A percentile compares a stretch with the other conserved stretches of the same genome.
Evolutionary conservation across 306 rosid species (phyloP).

Genomic region (Cicer arietinum): DNA sequence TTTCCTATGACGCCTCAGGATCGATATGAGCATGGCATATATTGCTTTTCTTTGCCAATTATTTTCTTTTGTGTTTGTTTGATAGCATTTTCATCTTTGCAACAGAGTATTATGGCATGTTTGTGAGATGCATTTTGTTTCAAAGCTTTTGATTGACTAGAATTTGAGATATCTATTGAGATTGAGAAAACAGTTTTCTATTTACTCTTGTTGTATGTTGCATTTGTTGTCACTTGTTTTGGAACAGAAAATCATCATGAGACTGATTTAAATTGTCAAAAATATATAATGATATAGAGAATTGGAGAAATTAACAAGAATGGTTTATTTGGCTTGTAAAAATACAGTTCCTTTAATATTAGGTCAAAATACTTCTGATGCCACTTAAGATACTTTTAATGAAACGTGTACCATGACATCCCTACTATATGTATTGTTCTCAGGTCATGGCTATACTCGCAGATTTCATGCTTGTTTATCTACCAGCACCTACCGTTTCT

Average conservation of each 20-base stretch:
- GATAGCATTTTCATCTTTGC: constrained; percentile 4
- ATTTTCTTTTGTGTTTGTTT: constrained; percentile 4
- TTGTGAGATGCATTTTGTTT: background rate
- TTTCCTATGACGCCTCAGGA: background rate
- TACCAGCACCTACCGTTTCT: constrained; percentile 88
- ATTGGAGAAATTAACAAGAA: background rate
- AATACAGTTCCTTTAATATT: background rate
- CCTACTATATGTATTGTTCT: constrained; percentile 27
- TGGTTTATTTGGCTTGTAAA: background rate
- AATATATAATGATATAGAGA: constrained; percentile 8
- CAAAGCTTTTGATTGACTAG: background rate
- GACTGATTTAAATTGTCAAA: background rate
- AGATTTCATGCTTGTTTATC: constrained; percentile 96
- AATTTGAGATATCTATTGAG: constrained; percentile 9
- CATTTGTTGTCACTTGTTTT: constrained; percentile 14
- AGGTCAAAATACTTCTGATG: background rate
- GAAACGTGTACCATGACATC: constrained; percentile 17
- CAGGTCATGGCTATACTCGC: constrained; percentile 95
- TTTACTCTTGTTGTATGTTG: constrained; percentile 6
- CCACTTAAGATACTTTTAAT: background rate
- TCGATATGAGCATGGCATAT: background rate
- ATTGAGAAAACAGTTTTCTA: background rate
- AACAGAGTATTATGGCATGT: background rate
- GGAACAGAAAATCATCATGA: background rate
- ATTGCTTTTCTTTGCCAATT: background rate